These are phyloP conservation scores for Leptographium lundbergii DNA, from an alignment of 2,329 filamentous ascomycete species.

Conservation along the genomic window DNA sequence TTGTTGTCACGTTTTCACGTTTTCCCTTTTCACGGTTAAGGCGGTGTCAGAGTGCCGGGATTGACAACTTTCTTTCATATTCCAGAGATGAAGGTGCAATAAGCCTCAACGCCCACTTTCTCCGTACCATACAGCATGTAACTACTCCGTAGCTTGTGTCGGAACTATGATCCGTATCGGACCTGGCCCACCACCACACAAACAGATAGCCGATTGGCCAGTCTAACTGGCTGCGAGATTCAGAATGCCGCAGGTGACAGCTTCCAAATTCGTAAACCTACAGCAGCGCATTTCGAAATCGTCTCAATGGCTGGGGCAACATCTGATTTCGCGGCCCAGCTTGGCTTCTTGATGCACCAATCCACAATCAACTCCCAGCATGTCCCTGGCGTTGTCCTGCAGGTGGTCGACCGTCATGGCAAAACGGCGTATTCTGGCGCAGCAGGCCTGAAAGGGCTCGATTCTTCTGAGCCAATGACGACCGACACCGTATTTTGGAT, in stretches of 20 bases:
- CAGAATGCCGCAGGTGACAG: background rate
- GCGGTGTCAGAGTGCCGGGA: no score
- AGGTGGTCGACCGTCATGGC: background rate
- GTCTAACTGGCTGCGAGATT: background rate
- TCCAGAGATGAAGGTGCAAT: no score
- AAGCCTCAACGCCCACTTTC: no score
- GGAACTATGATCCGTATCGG: background rate
- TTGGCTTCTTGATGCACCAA: background rate
- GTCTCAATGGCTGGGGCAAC: background rate
- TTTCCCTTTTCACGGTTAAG: no score
- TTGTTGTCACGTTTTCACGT: no score
- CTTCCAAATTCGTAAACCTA: background rate
- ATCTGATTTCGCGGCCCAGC: background rate
- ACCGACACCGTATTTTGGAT: background rate
- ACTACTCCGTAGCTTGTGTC: background rate
- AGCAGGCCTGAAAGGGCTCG: background rate
- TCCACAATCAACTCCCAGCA: background rate
- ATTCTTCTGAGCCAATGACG: background rate
- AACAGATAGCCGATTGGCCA: background rate
- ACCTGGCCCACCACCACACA: background rate
- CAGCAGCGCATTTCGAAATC: background rate
- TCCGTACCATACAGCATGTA: background rate
- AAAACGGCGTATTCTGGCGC: background rate
- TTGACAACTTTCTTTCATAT: no score
- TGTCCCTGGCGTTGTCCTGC: background rate